Percentiles rank a stretch among this genome's conserved stretches.
phyloP scores from a whole-genome alignment of 257 asterid genomes.

The Ilex aquifolium region DNA sequence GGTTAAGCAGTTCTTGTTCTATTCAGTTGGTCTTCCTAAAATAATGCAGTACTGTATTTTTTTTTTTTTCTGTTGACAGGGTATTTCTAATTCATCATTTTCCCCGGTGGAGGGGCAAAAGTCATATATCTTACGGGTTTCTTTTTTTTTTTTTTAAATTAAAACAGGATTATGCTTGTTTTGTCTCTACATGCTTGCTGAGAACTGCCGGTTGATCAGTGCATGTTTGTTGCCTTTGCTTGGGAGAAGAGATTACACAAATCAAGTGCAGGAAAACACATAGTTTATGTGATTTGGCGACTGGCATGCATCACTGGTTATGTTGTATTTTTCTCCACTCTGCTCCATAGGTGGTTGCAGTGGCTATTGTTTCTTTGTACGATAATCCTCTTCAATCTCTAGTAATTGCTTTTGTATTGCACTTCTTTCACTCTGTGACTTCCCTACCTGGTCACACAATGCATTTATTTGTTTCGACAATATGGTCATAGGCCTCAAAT shows the following conservation, averaged over 20 bases:
- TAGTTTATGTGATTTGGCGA: conserved; percentile 8
- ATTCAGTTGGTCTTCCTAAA: too few relatives aligned
- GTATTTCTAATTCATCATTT: too few relatives aligned
- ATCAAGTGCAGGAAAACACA: conserved; percentile 36
- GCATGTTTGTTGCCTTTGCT: conserved; percentile 34
- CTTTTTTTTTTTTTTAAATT: neutral
- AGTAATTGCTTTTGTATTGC: too few relatives aligned
- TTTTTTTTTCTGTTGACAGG: too few relatives aligned
- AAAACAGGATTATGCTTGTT: conserved; percentile 72
- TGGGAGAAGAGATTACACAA: conserved; percentile 42
- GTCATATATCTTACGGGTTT: neutral
- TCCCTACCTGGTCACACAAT: too few relatives aligned
- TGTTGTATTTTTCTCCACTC: conserved; percentile 8
- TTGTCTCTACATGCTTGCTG: conserved; percentile 58
- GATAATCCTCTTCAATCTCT: neutral
- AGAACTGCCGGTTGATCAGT: conserved; percentile 37
- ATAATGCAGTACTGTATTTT: too few relatives aligned
- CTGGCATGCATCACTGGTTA: too few relatives aligned
- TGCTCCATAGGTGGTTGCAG: neutral
- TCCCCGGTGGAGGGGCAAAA: too few relatives aligned
- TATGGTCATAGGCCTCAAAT: too few relatives aligned
- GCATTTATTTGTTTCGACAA: too few relatives aligned
- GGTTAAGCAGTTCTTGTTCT: too few relatives aligned
- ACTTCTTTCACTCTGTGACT: too few relatives aligned
- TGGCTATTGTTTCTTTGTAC: conserved; percentile 4